Percentiles rank a stretch among this genome's conserved stretches.
phyloP scores from a whole-genome alignment of 768 basidiomycete genomes.

The Collybiopsis confluens region DNA sequence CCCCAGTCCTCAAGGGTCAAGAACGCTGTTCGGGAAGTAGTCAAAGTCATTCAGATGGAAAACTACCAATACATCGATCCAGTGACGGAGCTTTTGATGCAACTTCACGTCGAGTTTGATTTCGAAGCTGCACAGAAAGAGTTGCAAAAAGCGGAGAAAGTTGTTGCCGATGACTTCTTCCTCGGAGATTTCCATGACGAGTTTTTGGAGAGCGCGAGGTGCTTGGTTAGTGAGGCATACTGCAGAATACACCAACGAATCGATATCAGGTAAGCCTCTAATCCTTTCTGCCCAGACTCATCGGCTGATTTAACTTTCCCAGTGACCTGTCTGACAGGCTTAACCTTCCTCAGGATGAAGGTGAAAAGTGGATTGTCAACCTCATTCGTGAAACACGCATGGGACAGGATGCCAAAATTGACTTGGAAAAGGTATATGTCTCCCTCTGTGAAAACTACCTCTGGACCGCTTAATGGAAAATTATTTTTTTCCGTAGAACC shows the following conservation, averaged over 20 bases:
- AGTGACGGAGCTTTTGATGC: conserved; percentile 87
- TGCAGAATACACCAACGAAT: conserved; percentile 95
- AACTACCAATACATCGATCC: conserved; percentile 96
- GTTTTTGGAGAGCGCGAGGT: conserved; percentile 95
- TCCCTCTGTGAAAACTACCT: neutral
- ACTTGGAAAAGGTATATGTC: conserved; percentile 81
- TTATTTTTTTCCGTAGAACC: conserved; percentile 68
- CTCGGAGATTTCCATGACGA: conserved; percentile 85
- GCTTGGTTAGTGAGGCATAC: conserved; percentile 94
- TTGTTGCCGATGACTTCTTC: conserved; percentile 94
- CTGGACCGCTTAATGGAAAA: neutral
- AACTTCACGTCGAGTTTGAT: conserved; percentile 93
- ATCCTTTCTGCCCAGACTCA: neutral
- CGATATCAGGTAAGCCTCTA: conserved; percentile 64
- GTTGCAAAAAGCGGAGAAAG: conserved; percentile 70
- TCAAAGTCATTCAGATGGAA: conserved; percentile 91
- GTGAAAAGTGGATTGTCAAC: conserved; percentile 99
- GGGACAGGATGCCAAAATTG: conserved; percentile 97
- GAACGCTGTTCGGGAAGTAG: conserved; percentile 85
- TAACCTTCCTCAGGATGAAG: conserved; percentile 91
- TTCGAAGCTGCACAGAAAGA: conserved; percentile 91
- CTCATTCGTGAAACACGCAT: conserved; percentile 96
- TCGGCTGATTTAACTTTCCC: neutral
- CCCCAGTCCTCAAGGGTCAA: conserved; percentile 63
- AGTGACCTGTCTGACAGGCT: conserved; percentile 92